Evolutionary conservation across 805 yeast species (phyloP), one percentile per base, ranked within the genome.

Genomic region (Cyberlindnera meyerae): DNA sequence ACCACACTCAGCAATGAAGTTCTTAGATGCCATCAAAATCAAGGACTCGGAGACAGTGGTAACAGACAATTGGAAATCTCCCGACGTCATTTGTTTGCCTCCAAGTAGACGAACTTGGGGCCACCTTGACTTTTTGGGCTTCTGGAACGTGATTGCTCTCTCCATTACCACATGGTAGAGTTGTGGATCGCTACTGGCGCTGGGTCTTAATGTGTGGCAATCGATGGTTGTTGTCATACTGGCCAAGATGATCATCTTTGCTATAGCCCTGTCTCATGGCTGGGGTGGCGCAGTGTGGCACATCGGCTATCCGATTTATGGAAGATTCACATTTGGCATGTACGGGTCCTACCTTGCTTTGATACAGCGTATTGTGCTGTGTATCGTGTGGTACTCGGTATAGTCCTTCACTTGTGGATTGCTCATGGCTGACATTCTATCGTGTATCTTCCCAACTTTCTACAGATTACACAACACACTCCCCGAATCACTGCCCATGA

Each of bases 221-320:
- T 54, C 72, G 2, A 66, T 72, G 68, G 66, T 68, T 6, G 57
- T 60, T 15, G 59, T 68, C 15, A 60, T 68, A 15, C 36, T 73
- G 15, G 75, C 67, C 5, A 64, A 68, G 34, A 20, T 59, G 11
- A 45, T 73, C 31, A 64, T 68, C 36, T 62, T 65, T 27, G 42
- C 58, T 3, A 54, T 66, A 29, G 68, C 74, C 9, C 52, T 68
- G 7, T 51, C 63, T 11, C 70, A 69, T 41, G 71, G 74, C 24
- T 62, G 65, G 51, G 67, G 65, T 12, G 78, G 79, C 24, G 63
- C 68, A 7, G 60, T 62, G 16, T 73, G 65, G 52, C 77, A 71
- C 49, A 60, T 73, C 28, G 76, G 77, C 1, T 73, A 61, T 44
- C 65, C 77, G 3, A 61, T 73, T 9, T 60, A 60, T 34, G 57